Evolutionary conservation across 305 asterid species (phyloP).

Genomic region (Rubia occidens): DNA sequence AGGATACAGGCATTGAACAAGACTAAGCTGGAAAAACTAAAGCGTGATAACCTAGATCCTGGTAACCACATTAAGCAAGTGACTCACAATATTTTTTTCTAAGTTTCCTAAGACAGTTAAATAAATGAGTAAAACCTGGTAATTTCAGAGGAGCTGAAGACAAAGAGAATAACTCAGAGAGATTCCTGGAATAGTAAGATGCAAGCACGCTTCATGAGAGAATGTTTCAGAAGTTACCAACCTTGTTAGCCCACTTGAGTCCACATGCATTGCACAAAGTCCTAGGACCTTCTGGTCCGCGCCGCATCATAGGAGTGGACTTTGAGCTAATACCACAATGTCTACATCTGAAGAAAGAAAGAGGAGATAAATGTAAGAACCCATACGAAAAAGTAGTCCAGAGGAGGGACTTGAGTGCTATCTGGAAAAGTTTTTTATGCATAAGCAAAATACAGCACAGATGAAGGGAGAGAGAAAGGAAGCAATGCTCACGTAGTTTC

Average conservation of each 20-base stretch:
- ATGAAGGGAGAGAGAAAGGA: not conserved
- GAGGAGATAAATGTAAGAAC: constrained; percentile 16
- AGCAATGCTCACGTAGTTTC: constrained; percentile 63
- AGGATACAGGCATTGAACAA: not conserved
- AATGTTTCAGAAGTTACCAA: constrained; percentile 13
- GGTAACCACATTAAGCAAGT: not conserved
- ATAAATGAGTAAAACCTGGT: not conserved
- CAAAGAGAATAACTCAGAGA: not conserved
- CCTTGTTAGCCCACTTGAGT: constrained; percentile 96
- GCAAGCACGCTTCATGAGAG: not conserved
- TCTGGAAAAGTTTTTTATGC: not conserved
- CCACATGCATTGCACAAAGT: constrained; percentile 93
- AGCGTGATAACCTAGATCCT: not conserved
- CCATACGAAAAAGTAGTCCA: not conserved
- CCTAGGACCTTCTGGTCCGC: constrained; percentile 92
- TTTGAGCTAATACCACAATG: constrained; percentile 81
- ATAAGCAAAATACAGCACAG: not conserved
- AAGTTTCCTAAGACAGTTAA: not conserved
- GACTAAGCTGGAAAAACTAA: not conserved
- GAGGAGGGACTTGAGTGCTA: constrained; percentile 6
- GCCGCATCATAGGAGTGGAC: constrained; percentile 97
- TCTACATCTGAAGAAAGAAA: constrained; percentile 46
- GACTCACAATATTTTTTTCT: not conserved
- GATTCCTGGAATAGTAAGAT: constrained; percentile 4
- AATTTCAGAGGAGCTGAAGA: not conserved